Conservation (phyloP, 768 basidiomycete genomes). For the Tulasnella sp. region DNA sequence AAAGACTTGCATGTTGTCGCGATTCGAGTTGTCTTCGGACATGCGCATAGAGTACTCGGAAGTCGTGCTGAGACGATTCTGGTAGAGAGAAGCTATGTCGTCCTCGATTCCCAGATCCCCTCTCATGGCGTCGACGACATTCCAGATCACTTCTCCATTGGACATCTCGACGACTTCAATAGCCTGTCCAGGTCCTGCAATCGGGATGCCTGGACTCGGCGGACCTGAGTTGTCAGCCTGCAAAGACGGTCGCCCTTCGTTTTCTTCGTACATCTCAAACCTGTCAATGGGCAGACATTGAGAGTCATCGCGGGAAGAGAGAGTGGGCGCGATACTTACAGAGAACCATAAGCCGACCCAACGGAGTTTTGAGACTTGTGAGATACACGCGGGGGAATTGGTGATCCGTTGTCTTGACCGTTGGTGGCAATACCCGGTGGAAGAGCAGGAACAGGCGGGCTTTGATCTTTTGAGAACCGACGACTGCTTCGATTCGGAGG, state of each 20-base stretch:
- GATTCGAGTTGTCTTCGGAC: constrained; percentile 31
- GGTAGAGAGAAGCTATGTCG: constrained; percentile 48
- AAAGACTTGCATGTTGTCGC: constrained; percentile 56
- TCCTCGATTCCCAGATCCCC: constrained; percentile 60
- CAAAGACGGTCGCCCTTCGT: constrained; percentile 21
- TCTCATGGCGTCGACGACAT: constrained; percentile 73
- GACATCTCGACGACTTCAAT: constrained; percentile 77
- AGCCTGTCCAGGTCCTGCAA: constrained; percentile 47
- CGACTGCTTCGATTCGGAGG: constrained; percentile 50
- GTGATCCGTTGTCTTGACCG: background rate
- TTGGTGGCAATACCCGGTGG: constrained; percentile 10
- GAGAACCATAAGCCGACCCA: constrained; percentile 64
- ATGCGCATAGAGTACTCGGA: constrained; percentile 58
- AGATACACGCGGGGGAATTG: background rate
- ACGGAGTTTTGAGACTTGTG: constrained; percentile 57
- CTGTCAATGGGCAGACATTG: constrained; percentile 37
- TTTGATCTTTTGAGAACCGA: constrained; percentile 26
- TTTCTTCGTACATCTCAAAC: constrained; percentile 28
- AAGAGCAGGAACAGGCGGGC: constrained; percentile 26
- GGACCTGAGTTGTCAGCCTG: constrained; percentile 36
- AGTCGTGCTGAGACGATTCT: constrained; percentile 62
- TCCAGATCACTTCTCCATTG: constrained; percentile 88
- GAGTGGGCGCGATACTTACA: constrained; percentile 51
- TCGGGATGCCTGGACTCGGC: constrained; percentile 38
- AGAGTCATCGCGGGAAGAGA: background rate